Conservation (phyloP, 1,139 yeast genomes). For the Sporopachydermia cereana region DNA sequence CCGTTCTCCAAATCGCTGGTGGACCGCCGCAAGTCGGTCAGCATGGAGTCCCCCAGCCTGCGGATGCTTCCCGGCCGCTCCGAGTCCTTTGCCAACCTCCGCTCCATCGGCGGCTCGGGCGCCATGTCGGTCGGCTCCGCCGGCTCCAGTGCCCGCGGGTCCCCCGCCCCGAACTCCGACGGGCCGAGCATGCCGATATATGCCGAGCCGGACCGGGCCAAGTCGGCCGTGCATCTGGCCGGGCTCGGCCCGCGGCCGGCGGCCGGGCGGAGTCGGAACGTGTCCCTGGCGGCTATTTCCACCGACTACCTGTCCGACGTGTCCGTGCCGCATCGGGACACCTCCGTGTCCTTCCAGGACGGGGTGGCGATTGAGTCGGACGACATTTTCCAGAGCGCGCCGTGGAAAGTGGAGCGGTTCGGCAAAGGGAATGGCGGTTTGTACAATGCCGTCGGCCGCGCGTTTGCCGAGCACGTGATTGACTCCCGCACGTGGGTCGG, state of each 20-base stretch:
- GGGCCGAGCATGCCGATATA: background rate
- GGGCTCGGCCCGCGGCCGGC: background rate
- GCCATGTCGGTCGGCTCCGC: constrained; percentile 13
- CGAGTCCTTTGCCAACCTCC: background rate
- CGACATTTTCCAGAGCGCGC: constrained; percentile 56
- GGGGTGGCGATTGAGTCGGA: constrained; percentile 31
- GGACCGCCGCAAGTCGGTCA: constrained; percentile 11
- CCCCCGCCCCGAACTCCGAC: too few relatives aligned
- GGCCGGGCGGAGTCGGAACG: too few relatives aligned
- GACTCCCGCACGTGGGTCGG: constrained; percentile 68
- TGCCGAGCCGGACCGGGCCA: background rate
- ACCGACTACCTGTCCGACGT: constrained; percentile 20
- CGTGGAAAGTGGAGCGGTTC: constrained; percentile 62
- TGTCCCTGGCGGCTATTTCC: background rate
- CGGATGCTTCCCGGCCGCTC: constrained; percentile 5
- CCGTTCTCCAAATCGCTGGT: constrained; percentile 14
- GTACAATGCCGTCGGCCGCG: constrained; percentile 68
- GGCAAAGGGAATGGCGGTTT: constrained; percentile 84
- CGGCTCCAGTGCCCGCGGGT: too few relatives aligned
- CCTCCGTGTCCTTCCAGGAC: constrained; percentile 35
- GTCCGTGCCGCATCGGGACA: constrained; percentile 72
- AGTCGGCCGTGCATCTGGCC: background rate
- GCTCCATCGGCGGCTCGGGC: constrained; percentile 14
- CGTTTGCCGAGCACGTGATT: constrained; percentile 36
- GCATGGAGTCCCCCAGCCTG: constrained; percentile 1